These are phyloP conservation scores for Arctium lappa DNA, from an alignment of 129 eudicot species.

Conservation along the genomic window DNA sequence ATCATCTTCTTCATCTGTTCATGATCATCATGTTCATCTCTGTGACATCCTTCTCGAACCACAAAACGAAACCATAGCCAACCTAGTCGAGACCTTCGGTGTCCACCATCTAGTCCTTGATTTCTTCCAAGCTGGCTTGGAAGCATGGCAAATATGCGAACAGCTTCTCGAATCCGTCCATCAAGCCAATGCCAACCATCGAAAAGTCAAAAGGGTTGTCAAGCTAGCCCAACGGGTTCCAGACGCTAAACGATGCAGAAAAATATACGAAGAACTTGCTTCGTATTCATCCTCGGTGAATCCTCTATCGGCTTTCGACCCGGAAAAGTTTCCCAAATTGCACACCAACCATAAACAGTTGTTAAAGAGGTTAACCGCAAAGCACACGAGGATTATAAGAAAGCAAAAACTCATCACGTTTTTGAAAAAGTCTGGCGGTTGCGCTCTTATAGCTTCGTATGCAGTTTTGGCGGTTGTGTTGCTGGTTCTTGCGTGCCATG, in stretches of 20 bases:
- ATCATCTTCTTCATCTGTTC: slow-evolving; percentile 32
- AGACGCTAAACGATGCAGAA: neutral
- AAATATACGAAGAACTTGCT: slow-evolving; percentile 31
- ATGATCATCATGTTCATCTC: slow-evolving; percentile 26
- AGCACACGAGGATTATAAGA: slow-evolving; percentile 35
- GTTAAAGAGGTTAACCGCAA: slow-evolving; percentile 41
- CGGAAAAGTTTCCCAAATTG: slow-evolving; percentile 28
- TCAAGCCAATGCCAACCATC: slow-evolving; percentile 46
- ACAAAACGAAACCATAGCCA: slow-evolving; percentile 43
- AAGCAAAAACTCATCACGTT: slow-evolving; percentile 27
- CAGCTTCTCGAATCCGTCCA: slow-evolving; percentile 48
- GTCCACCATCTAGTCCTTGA: slow-evolving; percentile 45
- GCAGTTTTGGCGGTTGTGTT: slow-evolving; percentile 40
- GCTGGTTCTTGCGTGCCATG: slow-evolving; percentile 45
- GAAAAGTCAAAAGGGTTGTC: slow-evolving; percentile 28
- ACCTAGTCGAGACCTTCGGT: slow-evolving; percentile 29
- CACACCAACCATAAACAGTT: slow-evolving; percentile 33
- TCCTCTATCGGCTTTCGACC: slow-evolving; percentile 43
- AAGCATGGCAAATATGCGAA: slow-evolving; percentile 61
- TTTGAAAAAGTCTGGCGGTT: slow-evolving; percentile 32
- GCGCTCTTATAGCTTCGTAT: slow-evolving; percentile 32
- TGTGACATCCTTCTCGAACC: slow-evolving; percentile 54
- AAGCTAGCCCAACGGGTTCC: slow-evolving; percentile 26
- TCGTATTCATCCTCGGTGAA: slow-evolving; percentile 40
- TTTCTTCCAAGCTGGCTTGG: slow-evolving; percentile 50